phyloP scores from a whole-genome alignment of 768 basidiomycete species.

The Daedaleopsis nitida region DNA sequence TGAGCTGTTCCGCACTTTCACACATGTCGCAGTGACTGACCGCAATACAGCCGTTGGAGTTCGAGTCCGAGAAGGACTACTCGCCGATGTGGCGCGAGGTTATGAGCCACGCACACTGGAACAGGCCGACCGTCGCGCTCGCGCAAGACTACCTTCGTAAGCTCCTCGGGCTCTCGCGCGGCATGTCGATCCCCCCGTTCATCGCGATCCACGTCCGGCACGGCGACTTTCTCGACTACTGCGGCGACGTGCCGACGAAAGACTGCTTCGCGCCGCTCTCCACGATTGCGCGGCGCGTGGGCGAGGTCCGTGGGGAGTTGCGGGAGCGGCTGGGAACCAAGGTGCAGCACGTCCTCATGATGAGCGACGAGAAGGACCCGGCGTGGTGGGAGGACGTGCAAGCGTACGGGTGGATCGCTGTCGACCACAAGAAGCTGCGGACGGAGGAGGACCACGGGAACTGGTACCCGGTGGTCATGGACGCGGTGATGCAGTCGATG shows the following conservation, averaged over 20 bases:
- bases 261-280: conserved; percentile 40
- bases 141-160: conserved; percentile 31
- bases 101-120: conserved; percentile 35
- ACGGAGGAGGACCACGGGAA: conserved; percentile 35
- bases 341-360: conserved; percentile 38
- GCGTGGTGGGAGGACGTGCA: conserved; percentile 38
- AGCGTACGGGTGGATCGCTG: conserved; percentile 34
- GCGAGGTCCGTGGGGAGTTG: conserved; percentile 38
- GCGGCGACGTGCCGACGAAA: conserved; percentile 29
- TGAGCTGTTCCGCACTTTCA: conserved; percentile 12
- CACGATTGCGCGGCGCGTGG: conserved; percentile 30
- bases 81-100: conserved; percentile 38
- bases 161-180: conserved; percentile 23
- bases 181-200: conserved; percentile 32
- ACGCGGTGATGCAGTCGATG: conserved; percentile 66
- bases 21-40: not conserved
- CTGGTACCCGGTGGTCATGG: conserved; percentile 67
- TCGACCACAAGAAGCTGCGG: conserved; percentile 29
- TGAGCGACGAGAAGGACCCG: conserved; percentile 41
- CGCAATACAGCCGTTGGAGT: conserved; percentile 30
- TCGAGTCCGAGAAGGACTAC: conserved; percentile 27
- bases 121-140: conserved; percentile 25
- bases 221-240: conserved; percentile 35
- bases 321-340: conserved; percentile 23
- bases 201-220: conserved; percentile 36